Conservation (phyloP, 1,284 basidiomycete species). For the Athelia sp. region DNA sequence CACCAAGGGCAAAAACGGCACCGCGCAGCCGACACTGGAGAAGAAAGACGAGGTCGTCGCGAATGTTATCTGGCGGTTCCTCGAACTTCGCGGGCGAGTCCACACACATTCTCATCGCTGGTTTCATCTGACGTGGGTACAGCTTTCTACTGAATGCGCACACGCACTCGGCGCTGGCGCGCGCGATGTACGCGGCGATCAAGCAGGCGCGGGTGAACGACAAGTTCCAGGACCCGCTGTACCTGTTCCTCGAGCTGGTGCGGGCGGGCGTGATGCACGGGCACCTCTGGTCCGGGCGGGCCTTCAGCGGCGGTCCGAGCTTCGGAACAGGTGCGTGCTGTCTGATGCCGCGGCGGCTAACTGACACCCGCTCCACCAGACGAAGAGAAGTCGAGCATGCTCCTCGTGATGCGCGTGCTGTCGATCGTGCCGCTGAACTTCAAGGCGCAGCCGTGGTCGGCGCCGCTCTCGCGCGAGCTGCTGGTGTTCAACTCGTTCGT, state of each 20-base stretch:
- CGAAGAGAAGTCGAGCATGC: constrained; percentile 87
- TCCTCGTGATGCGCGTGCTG: constrained; percentile 94
- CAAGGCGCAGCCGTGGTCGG: constrained; percentile 91
- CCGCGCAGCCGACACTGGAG: constrained; percentile 58
- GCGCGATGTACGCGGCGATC: constrained; percentile 85
- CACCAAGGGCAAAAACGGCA: constrained; percentile 57
- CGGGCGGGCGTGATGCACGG: constrained; percentile 95
- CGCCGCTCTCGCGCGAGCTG: constrained; percentile 92
- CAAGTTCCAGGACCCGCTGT: constrained; percentile 97
- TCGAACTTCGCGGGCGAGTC: constrained; percentile 86
- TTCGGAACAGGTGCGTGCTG: constrained; percentile 75
- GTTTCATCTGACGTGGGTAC: constrained; percentile 6
- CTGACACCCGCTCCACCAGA: constrained; percentile 40
- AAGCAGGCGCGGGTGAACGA: constrained; percentile 83
- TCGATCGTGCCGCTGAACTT: constrained; percentile 92
- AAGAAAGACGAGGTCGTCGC: constrained; percentile 99
- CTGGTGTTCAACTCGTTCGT: constrained; percentile 98
- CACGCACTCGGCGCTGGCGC: constrained; percentile 84
- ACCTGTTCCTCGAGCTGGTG: constrained; percentile 89
- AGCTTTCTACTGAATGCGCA: constrained; percentile 89
- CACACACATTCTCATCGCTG: constrained; percentile 6
- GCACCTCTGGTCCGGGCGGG: constrained; percentile 82
- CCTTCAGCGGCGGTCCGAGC: constrained; percentile 91
- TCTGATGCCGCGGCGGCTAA: constrained; percentile 12
- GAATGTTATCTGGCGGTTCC: constrained; percentile 97